A percentile compares a stretch with the other conserved stretches of the same genome.
Evolutionary conservation across 768 basidiomycete genomes (phyloP).

Genomic region (Podaxis sp.): DNA sequence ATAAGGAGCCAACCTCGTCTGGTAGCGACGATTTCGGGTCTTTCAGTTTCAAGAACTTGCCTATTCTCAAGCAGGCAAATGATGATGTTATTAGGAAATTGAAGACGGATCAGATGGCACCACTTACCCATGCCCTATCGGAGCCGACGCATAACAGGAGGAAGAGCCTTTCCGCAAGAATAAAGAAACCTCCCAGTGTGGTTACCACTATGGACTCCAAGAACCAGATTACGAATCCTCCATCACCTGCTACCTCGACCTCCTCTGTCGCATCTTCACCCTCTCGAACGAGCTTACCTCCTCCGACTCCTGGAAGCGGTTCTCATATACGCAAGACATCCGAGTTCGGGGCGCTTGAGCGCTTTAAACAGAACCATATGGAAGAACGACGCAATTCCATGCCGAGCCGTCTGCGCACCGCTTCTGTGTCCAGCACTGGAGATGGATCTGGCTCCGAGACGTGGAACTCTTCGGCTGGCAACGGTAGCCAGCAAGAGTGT

Average conservation of each 20-base stretch:
- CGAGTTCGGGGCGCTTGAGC: constrained; percentile 83
- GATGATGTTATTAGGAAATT: constrained; percentile 97
- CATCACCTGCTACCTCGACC: constrained; percentile 89
- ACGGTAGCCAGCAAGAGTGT: constrained; percentile 54
- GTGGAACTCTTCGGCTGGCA: constrained; percentile 59
- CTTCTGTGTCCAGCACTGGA: constrained; percentile 80
- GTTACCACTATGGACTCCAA: constrained; percentile 70
- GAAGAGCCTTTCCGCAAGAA: constrained; percentile 77
- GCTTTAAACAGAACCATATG: constrained; percentile 82
- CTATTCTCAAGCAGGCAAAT: constrained; percentile 95
- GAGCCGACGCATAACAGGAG: constrained; percentile 67
- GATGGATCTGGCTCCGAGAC: constrained; percentile 78
- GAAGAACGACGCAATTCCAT: constrained; percentile 81
- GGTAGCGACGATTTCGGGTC: constrained; percentile 92
- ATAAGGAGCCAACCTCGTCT: constrained; percentile 41
- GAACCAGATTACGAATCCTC: constrained; percentile 67
- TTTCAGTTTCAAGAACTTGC: constrained; percentile 97
- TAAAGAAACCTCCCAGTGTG: constrained; percentile 80
- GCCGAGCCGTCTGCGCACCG: constrained; percentile 84
- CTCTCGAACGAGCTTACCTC: constrained; percentile 69
- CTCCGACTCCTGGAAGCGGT: constrained; percentile 64
- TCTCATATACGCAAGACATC: constrained; percentile 84
- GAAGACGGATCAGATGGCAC: constrained; percentile 84
- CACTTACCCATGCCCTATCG: constrained; percentile 70
- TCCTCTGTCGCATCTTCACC: constrained; percentile 91